Base-by-base conservation (phyloP, 1,284 basidiomycete species). In the Takashimella koratensis region DNA sequence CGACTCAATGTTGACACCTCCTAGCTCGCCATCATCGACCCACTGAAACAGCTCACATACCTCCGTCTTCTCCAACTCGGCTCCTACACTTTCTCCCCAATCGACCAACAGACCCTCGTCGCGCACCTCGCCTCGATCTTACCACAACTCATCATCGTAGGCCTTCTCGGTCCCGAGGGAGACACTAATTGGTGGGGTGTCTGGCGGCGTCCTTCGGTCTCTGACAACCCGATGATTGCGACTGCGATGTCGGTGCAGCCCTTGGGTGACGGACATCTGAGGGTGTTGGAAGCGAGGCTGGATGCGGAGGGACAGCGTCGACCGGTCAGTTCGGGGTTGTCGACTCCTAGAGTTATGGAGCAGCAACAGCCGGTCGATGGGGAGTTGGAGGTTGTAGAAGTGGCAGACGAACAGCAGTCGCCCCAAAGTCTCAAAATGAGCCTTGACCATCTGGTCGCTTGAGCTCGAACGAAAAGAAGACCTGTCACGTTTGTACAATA, bases 161-260 rank as follows among this genome's bases (percentile, higher is more conserved):
- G 69, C 3, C 54, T 71, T 27, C 47, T 70, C n/a, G 66, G 64
- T 3, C 60, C 64, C 24, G 65, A 69, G 43, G 67, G 63, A 4
- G 66, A 70, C 41, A 71, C 70, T 1, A 57, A 50, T 23, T 73
- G 72, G 70, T 71, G 67, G 64, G 70, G 65, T 5, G 62, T 70
- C 25, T 71, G 70, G 69, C 51, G 70, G 4, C 39, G 51, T 20
- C 41, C 47, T 3, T 27, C 30, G 8, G 30, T 36, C 30, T 36
- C 16, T 36, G 30, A 8, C 30, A 16, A 36, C 30, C n/a, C 21
- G 40, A 24, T 23, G 39, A 13, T 30, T 30, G 20, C 44, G 43
- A 20, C 8, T 20, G 3, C 43, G 27, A 45, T 58, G 2, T 36
- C 55, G 47, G 12, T 61, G 11, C 49, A 59, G 23, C 56, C 60